Base-by-base conservation (phyloP, 2,329 filamentous ascomycete species). In the Aureobasidium vineae region DNA sequence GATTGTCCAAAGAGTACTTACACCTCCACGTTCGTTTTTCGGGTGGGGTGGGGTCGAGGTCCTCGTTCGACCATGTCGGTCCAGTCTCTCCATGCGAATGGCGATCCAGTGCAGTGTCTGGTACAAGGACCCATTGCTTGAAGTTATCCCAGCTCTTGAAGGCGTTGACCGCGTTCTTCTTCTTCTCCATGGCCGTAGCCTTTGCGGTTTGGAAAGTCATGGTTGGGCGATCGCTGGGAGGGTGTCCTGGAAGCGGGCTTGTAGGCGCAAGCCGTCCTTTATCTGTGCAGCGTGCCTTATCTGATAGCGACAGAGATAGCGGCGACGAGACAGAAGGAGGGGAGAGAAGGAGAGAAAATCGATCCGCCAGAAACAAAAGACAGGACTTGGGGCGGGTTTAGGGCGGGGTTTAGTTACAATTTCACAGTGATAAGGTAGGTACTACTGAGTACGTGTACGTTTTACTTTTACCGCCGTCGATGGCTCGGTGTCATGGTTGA, bases 1-100 rank as follows among this genome's bases (percentile, higher is more conserved):
- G 57, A 47, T 19, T 60, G 57, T 43, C 57, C 41, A 61, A 49
- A 21, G 57, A n/a, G 41, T 61, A 38, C 57, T 61, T 38, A 61
- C 76, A 79, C 63, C 68, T 68, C 77, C 77, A 79, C 7, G 77
- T 78, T 23, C 77, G 72, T 67, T 76, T 76, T 56, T 76, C 76
- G 40, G 73, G 73, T 5, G 77, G 75, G 19, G 77, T 78, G 1
- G 78, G 77, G 45, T 77, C 74, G 28, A 78, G 69, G 67, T 78
- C 77, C 63, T 73, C 69, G 57, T 71, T 71, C 19, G 57, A 67
- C 70, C 70, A 72, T 26, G 65, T 71, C 69, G 43, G 53, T 50
- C 70, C 70, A 67, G 36, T 23, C 21, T 61, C 53, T 33, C 36
- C 47, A 54, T 71, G 67, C 33, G 70, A 69, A 66, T 70, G 66